These are phyloP conservation scores for Tolypocladium ovalisporum DNA, from an alignment of 2,329 filamentous ascomycete genomes.

Conservation along the genomic window DNA sequence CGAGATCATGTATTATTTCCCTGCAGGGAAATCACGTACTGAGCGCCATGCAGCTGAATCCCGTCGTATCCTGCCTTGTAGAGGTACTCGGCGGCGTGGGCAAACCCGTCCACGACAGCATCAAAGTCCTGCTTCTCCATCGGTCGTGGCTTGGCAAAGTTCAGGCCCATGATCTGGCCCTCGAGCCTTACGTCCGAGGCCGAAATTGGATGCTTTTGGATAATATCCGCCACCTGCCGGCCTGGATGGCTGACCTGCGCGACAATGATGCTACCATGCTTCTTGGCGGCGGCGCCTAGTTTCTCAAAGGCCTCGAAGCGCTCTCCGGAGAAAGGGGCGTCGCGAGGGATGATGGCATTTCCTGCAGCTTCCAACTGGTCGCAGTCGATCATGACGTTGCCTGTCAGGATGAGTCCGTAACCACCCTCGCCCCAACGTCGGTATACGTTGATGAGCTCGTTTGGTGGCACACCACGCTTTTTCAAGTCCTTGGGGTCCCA, in stretches of 20 bases:
- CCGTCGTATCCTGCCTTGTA: constrained; percentile 51
- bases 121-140: constrained; percentile 44
- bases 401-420: constrained; percentile 46
- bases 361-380: constrained; percentile 45
- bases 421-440: constrained; percentile 47
- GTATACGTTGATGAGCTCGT: constrained; percentile 41
- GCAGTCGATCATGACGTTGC: constrained; percentile 54
- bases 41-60: constrained; percentile 39
- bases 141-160: constrained; percentile 37
- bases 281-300: constrained; percentile 42
- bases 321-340: constrained; percentile 37
- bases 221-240: constrained; percentile 5
- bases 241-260: constrained; percentile 54
- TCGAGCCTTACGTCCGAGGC: constrained; percentile 26
- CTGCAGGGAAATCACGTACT: constrained; percentile 15
- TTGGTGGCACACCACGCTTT: constrained; percentile 31
- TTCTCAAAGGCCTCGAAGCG: constrained; percentile 52
- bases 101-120: constrained; percentile 47
- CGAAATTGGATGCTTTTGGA: constrained; percentile 26
- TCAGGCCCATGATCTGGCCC: constrained; percentile 11
- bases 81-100: constrained; percentile 49
- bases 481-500: constrained; percentile 44
- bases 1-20: not conserved
- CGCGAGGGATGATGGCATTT: constrained; percentile 46
- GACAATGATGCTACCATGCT: constrained; percentile 47